Evolutionary conservation across 2,329 filamentous ascomycete species (phyloP), one percentile per base, ranked within the genome.

Genomic region (Fusarium albidum): DNA sequence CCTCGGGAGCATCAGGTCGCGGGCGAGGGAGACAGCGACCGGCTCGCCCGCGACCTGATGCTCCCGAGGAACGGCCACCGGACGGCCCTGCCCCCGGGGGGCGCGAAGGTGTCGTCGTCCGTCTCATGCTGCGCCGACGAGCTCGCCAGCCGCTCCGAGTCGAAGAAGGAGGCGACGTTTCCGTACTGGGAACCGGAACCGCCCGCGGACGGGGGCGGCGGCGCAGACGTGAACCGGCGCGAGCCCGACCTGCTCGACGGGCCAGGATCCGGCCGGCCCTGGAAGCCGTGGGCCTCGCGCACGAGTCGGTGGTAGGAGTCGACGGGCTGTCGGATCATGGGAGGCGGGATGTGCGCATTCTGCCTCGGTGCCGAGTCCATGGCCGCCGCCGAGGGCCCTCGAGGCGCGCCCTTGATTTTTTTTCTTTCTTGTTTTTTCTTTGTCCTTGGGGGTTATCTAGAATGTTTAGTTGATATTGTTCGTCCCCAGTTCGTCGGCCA

Each of bases 21-120:
- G n/a, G n/a, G n/a, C n/a, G n/a, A n/a, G n/a, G n/a, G n/a, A n/a
- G n/a, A n/a, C n/a, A 60, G 43, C 6, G 61, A 61, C 29, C 55
- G 46, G 29, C 61, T 65, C 9, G 33, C 21, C 18, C 51, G 51
- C 18, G 64, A 67, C 28, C 55, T 58, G 39, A 68, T 59, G 44
- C 65, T 68, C 34, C 65, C 65, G 0, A 68, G 59, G 46, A 68
- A 68, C 8, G 65, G 65, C 65, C 65, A 68, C 21, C 65, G 56
- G 9, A 65, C 51, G 5, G 51, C 51, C 15, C 39, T 49, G 5
- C 35, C 43, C 32, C 47, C 46, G 17, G 52, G 52, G 12, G 54
- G 46, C n/a, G 51, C 33, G 13, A 40, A 39, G 13, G 51, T 52
- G 1, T 44, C 52, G 10, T n/a, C n/a, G n/a, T n/a, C n/a, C n/a